Percentiles rank a stretch among this genome's conserved stretches.
These are phyloP conservation scores for Apiotrichum mycotoxinovorans DNA, from an alignment of 1,284 basidiomycete genomes.

Conservation along the genomic window DNA sequence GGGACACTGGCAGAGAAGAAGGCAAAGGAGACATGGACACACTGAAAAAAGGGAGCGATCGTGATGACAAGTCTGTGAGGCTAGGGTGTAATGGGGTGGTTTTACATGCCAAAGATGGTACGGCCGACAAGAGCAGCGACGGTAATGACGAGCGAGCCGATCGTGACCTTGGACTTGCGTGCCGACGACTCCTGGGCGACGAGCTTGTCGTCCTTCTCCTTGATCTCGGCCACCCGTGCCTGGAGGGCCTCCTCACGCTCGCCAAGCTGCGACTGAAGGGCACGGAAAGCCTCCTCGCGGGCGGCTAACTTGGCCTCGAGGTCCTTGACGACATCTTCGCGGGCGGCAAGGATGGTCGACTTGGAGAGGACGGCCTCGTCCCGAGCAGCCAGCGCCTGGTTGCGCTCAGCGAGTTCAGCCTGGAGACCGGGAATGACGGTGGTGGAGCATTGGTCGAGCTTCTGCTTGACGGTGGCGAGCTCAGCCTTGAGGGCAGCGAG, in stretches of 20 bases:
- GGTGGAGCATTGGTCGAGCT: neutral
- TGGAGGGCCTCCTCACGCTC: constrained; percentile 1
- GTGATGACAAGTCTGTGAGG: neutral
- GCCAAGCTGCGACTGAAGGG: neutral
- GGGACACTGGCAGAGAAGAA: neutral
- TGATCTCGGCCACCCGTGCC: constrained; percentile 4
- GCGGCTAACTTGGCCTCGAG: constrained; percentile 4
- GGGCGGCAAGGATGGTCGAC: neutral
- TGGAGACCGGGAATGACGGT: neutral
- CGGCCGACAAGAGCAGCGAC: constrained; percentile 1
- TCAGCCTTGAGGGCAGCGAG: neutral
- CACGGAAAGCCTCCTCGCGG: constrained; percentile 1
- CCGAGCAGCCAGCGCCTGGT: neutral
- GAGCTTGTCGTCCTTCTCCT: constrained; percentile 4
- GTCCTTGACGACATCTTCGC: constrained; percentile 2
- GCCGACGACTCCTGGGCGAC: neutral
- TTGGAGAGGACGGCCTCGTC: neutral
- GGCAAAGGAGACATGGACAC: neutral
- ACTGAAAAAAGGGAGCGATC: neutral
- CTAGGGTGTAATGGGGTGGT: neutral
- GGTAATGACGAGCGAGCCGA: constrained; percentile 1
- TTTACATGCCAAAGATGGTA: constrained; percentile 2
- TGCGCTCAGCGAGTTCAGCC: neutral
- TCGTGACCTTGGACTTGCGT: constrained; percentile 5
- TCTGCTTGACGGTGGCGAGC: neutral